Conservation (phyloP, 495 filamentous ascomycete species). For the Annulohypoxylon maeteangense region DNA sequence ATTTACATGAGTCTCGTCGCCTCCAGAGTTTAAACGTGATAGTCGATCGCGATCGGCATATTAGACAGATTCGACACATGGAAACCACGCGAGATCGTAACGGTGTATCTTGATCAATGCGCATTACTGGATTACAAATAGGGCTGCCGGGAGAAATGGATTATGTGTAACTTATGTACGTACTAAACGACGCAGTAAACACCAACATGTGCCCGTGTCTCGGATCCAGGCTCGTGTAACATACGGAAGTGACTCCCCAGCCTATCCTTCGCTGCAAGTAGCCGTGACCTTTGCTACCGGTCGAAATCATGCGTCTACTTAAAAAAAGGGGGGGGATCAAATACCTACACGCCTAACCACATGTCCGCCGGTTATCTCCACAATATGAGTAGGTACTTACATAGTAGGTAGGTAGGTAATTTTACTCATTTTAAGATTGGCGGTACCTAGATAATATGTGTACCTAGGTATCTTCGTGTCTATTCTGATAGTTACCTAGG, state of each 20-base stretch:
- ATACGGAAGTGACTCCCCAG: neutral
- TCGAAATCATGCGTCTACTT: neutral
- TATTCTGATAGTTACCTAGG: neutral
- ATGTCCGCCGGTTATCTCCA: no score
- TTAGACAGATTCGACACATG: slow-evolving; percentile 25
- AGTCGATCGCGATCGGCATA: slow-evolving; percentile 34
- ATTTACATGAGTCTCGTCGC: slow-evolving; percentile 52
- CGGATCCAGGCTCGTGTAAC: slow-evolving; percentile 1
- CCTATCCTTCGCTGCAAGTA: neutral
- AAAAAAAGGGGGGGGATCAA: no score
- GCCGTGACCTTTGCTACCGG: neutral
- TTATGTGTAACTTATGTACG: slow-evolving; percentile 11
- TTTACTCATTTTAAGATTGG: no score
- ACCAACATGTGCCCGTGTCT: neutral
- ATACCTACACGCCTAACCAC: no score
- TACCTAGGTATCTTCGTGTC: no score
- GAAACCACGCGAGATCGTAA: slow-evolving; percentile 17
- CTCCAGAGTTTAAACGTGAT: slow-evolving; percentile 41
- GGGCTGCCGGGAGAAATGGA: slow-evolving; percentile 1
- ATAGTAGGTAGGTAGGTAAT: no score
- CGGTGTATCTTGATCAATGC: slow-evolving; percentile 33
- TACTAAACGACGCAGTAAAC: neutral
- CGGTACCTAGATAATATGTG: no score
- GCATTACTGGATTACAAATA: neutral
- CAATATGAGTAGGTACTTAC: no score